Evolutionary conservation across 2,329 filamentous ascomycete species (phyloP).

Genomic region (Xylaria sp.): DNA sequence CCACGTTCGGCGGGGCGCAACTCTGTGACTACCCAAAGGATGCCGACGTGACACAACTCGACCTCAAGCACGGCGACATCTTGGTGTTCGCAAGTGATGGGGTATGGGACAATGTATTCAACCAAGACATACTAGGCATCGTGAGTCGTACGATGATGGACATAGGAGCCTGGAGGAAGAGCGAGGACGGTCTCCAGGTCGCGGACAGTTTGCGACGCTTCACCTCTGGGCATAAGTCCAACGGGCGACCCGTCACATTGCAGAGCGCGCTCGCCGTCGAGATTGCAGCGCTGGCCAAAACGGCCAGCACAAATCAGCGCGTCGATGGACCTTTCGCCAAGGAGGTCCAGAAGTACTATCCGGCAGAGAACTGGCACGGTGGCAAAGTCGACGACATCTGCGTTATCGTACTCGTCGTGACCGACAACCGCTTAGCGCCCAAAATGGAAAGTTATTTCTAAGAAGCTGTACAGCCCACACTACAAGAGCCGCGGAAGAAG

Average conservation of each 20-base stretch:
- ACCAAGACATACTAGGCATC: slow-evolving; percentile 86
- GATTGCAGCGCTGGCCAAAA: slow-evolving; percentile 84
- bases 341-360: slow-evolving; percentile 89
- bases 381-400: slow-evolving; percentile 98
- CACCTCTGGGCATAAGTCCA: slow-evolving; percentile 52
- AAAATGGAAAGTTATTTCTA: slow-evolving; percentile 46
- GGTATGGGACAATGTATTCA: slow-evolving; percentile 94
- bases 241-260: slow-evolving; percentile 62
- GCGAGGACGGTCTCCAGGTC: slow-evolving; percentile 70
- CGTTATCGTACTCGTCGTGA: slow-evolving; percentile 81
- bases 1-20: slow-evolving; percentile 83
- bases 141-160: slow-evolving; percentile 81
- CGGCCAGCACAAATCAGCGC: slow-evolving; percentile 82
- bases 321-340: slow-evolving; percentile 93
- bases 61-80: slow-evolving; percentile 88
- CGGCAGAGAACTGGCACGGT: slow-evolving; percentile 86
- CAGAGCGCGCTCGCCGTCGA: slow-evolving; percentile 83
- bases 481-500: background rate
- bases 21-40: slow-evolving; percentile 87
- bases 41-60: slow-evolving; percentile 80
- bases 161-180: slow-evolving; percentile 77
- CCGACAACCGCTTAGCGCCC: slow-evolving; percentile 63
- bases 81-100: slow-evolving; percentile 95
- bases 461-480: background rate
- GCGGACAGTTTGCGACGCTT: slow-evolving; percentile 67